Conservation (phyloP, 495 filamentous ascomycete species). For the Neurospora sp. region DNA sequence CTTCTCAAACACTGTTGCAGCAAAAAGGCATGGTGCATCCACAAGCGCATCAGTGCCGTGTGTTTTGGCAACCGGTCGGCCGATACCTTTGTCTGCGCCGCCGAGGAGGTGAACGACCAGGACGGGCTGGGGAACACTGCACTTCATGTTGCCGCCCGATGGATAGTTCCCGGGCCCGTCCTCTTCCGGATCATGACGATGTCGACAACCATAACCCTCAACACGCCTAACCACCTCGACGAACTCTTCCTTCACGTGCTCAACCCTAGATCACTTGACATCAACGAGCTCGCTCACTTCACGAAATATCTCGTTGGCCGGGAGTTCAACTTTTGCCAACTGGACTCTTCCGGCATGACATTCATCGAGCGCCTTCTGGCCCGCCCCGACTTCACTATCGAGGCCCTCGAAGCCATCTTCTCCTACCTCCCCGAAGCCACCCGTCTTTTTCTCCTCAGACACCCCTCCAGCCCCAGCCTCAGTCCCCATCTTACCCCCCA, state of each 20-base stretch:
- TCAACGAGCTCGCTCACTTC: not conserved
- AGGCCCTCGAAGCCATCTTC: constrained; percentile 3
- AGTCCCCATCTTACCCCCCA: not conserved
- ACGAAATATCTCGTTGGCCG: not conserved
- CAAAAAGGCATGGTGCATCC: constrained; percentile 5
- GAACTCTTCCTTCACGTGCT: constrained; percentile 12
- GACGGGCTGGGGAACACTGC: constrained; percentile 8
- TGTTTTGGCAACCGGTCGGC: constrained; percentile 1
- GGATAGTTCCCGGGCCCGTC: constrained; percentile 6
- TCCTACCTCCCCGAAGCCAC: not conserved
- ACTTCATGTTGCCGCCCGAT: constrained; percentile 9
- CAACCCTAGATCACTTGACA: not conserved
- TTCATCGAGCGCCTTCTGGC: not conserved
- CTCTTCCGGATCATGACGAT: constrained; percentile 3
- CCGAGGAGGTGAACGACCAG: constrained; percentile 2
- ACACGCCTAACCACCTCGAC: constrained; percentile 2
- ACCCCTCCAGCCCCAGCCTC: not conserved
- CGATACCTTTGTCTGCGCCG: constrained; percentile 4
- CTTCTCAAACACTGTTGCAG: constrained; percentile 7
- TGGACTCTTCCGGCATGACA: not conserved
- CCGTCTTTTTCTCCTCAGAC: not conserved
- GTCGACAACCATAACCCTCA: not conserved
- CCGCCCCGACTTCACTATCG: not conserved
- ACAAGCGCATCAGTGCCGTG: constrained; percentile 9
- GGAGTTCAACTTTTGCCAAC: constrained; percentile 1